Evolutionary conservation across 108 stramenopile species (phyloP).

Genomic region (Fragilariopsis cylindrus): DNA sequence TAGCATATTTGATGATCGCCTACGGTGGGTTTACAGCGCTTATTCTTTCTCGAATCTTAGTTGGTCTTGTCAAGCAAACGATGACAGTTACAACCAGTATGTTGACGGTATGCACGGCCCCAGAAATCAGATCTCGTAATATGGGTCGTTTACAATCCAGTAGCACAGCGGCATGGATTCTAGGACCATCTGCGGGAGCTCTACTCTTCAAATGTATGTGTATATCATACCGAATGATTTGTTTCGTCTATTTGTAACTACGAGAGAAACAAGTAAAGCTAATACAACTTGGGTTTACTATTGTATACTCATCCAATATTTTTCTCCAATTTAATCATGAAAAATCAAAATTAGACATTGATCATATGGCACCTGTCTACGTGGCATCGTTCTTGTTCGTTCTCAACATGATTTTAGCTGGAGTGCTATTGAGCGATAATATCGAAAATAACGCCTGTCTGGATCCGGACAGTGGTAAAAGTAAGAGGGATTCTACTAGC

Average conservation of each 20-base stretch:
- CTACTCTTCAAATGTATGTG: conserved; percentile 51
- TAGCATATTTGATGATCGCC: conserved; percentile 81
- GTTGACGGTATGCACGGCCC: conserved; percentile 59
- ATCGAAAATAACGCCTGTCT: conserved; percentile 11
- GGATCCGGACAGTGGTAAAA: neutral
- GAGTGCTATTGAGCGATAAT: conserved; percentile 44
- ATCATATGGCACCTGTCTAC: conserved; percentile 53
- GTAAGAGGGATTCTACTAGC: conserved; percentile 10
- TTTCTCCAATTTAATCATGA: neutral
- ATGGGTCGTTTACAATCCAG: conserved; percentile 69
- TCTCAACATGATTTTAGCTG: conserved; percentile 55
- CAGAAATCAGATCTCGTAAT: conserved; percentile 46
- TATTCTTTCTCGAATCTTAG: conserved; percentile 73
- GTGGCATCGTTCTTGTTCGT: conserved; percentile 59
- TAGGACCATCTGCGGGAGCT: conserved; percentile 75
- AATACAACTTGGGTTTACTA: neutral
- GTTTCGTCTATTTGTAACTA: neutral
- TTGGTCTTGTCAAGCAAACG: conserved; percentile 94
- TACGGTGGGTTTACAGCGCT: conserved; percentile 58
- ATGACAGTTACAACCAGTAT: conserved; percentile 91
- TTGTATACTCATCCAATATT: conserved; percentile 5
- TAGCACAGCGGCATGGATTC: conserved; percentile 71
- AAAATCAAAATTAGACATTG: conserved; percentile 33
- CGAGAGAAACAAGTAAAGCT: neutral
- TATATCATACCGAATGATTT: neutral